These are phyloP conservation scores for Trametes cingulata DNA, from an alignment of 768 basidiomycete species.

Conservation along the genomic window DNA sequence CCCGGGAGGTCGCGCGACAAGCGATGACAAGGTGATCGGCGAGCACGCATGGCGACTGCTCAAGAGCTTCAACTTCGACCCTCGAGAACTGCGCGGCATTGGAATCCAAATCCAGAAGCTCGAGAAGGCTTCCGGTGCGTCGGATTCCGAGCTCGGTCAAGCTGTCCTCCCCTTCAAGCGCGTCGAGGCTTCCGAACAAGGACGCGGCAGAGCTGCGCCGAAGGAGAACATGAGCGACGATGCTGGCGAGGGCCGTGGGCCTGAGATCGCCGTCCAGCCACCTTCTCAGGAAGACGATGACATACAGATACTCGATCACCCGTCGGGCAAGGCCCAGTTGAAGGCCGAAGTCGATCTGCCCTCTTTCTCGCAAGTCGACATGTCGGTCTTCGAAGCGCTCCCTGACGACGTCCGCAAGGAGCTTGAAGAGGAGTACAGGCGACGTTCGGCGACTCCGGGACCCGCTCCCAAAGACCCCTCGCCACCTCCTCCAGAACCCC, in stretches of 20 bases:
- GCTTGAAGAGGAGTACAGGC: conserved; percentile 64
- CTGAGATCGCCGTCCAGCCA: conserved; percentile 31
- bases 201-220: background rate
- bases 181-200: conserved; percentile 14
- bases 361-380: conserved; percentile 76
- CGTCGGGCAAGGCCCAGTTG: background rate
- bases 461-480: conserved; percentile 10
- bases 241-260: background rate
- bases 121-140: conserved; percentile 48
- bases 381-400: conserved; percentile 66
- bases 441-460: conserved; percentile 55
- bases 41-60: conserved; percentile 77
- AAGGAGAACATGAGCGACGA: background rate
- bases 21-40: conserved; percentile 69
- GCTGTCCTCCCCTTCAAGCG: conserved; percentile 58
- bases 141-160: conserved; percentile 51
- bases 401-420: conserved; percentile 71
- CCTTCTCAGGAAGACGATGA: conserved; percentile 36
- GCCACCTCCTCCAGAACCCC: conserved; percentile 1
- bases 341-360: conserved; percentile 46
- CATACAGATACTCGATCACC: conserved; percentile 14
- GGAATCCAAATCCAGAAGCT: conserved; percentile 91
- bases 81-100: conserved; percentile 87
- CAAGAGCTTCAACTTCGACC: conserved; percentile 72
- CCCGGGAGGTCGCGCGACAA: conserved; percentile 68